Evolutionary conservation across 768 basidiomycete genomes (phyloP).

Genomic region (Mrakia frigida): DNA sequence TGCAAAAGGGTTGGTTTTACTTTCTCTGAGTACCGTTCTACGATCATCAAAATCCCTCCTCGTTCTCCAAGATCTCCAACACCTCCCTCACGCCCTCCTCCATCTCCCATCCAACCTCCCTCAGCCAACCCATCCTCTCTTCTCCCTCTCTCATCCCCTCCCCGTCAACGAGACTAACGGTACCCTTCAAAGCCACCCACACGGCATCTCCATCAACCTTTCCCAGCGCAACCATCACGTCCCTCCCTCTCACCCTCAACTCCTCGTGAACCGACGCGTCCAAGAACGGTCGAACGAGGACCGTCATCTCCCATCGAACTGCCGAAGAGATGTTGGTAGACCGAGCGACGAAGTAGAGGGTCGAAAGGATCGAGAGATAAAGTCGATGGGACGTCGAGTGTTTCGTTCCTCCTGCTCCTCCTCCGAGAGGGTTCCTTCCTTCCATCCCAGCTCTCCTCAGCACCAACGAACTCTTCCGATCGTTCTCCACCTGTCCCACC

Average conservation of each 20-base stretch:
- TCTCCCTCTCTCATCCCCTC: background rate
- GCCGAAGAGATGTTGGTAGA: constrained; percentile 64
- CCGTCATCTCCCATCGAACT: constrained; percentile 72
- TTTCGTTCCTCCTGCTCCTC: background rate
- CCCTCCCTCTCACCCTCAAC: constrained; percentile 61
- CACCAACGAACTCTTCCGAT: constrained; percentile 67
- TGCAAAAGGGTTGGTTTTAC: too few species aligned
- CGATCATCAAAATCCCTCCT: background rate
- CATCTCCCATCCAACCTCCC: constrained; percentile 15
- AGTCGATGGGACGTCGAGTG: constrained; percentile 55
- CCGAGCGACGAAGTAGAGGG: constrained; percentile 62
- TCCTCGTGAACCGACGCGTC: constrained; percentile 63
- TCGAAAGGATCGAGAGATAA: constrained; percentile 67
- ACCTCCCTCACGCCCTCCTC: background rate
- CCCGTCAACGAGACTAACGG: background rate
- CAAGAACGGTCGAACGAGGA: constrained; percentile 73
- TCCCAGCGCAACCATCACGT: constrained; percentile 60
- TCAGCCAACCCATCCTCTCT: constrained; percentile 10
- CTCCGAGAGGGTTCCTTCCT: background rate
- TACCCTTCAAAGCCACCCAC: constrained; percentile 50
- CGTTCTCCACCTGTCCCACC: constrained; percentile 56
- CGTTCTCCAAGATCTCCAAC: background rate
- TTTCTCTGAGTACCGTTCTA: too few species aligned
- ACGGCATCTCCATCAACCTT: constrained; percentile 70
- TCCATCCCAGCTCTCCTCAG: constrained; percentile 50